Evolutionary conservation across 306 rosid genomes (phyloP).

Genomic region (Medicago lupulina): DNA sequence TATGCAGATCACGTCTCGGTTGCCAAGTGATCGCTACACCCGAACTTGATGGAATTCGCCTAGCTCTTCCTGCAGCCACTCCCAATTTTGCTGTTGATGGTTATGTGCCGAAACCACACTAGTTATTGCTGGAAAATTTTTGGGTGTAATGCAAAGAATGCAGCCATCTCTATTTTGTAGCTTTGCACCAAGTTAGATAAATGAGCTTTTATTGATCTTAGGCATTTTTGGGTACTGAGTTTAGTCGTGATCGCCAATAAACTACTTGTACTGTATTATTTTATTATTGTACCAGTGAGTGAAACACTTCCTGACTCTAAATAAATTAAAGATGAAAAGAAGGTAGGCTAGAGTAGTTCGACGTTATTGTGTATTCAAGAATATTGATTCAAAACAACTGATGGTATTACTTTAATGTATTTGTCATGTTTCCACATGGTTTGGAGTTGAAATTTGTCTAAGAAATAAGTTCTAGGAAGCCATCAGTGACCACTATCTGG

Average conservation of each 20-base stretch:
- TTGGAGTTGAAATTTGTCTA: background rate
- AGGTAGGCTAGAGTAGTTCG: background rate
- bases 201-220: conserved; percentile 34
- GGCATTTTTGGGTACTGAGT: conserved; percentile 21
- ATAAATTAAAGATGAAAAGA: conserved; percentile 8
- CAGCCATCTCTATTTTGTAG: conserved; percentile 54
- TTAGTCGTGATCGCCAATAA: conserved; percentile 9
- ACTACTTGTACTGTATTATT: conserved; percentile 19
- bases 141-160: conserved; percentile 30
- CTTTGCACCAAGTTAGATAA: conserved; percentile 38
- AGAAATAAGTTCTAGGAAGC: background rate
- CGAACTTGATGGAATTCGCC: conserved; percentile 80
- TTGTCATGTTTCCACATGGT: background rate
- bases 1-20: conserved; percentile 88
- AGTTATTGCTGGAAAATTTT: conserved; percentile 27
- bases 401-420: background rate
- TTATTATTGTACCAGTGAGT: background rate
- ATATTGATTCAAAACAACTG: background rate
- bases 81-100: conserved; percentile 97
- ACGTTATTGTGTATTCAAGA: conserved; percentile 15
- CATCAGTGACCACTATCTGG: background rate
- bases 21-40: conserved; percentile 93
- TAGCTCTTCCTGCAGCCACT: conserved; percentile 90
- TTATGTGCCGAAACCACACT: conserved; percentile 90
- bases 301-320: background rate